Percentiles rank a stretch among this genome's conserved stretches.
Evolutionary conservation across 331 rosid genomes (phyloP).

Genomic region (Saraca asoca): DNA sequence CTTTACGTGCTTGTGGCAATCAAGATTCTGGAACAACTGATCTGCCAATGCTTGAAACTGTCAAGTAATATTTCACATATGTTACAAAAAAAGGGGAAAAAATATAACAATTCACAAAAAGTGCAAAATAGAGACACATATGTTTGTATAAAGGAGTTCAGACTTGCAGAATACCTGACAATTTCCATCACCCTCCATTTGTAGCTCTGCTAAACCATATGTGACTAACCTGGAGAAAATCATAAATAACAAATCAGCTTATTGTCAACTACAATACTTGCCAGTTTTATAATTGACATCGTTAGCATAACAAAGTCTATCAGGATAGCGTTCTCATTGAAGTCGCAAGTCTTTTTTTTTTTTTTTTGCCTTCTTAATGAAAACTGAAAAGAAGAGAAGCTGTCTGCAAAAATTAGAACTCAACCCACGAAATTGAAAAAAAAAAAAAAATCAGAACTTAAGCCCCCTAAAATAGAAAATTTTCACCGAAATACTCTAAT

Average conservation of each 20-base stretch:
- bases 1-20: slow-evolving; percentile 91
- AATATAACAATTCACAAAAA: slow-evolving; percentile 11
- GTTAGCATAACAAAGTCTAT: slow-evolving; percentile 10
- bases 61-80: slow-evolving; percentile 33
- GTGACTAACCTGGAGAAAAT: slow-evolving; percentile 67
- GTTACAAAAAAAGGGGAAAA: slow-evolving; percentile 23
- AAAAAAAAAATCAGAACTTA: too few species aligned
- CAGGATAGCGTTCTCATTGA: slow-evolving; percentile 24
- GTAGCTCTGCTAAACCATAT: slow-evolving; percentile 81
- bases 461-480: too few species aligned
- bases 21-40: slow-evolving; percentile 83
- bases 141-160: slow-evolving; percentile 5
- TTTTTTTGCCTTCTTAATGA: too few species aligned
- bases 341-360: too few species aligned
- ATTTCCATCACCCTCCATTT: slow-evolving; percentile 98
- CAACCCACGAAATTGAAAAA: too few species aligned
- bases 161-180: slow-evolving; percentile 68
- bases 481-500: too few species aligned
- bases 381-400: too few species aligned
- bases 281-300: slow-evolving; percentile 7
- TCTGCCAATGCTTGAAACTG: slow-evolving; percentile 99
- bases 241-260: slow-evolving; percentile 8
- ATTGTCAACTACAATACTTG: background rate
- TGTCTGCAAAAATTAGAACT: too few species aligned
- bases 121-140: slow-evolving; percentile 14